A percentile compares a stretch with the other conserved stretches of the same genome.
Conservation (phyloP, 2,329 filamentous ascomycete species). For the Diaporthe citri region DNA sequence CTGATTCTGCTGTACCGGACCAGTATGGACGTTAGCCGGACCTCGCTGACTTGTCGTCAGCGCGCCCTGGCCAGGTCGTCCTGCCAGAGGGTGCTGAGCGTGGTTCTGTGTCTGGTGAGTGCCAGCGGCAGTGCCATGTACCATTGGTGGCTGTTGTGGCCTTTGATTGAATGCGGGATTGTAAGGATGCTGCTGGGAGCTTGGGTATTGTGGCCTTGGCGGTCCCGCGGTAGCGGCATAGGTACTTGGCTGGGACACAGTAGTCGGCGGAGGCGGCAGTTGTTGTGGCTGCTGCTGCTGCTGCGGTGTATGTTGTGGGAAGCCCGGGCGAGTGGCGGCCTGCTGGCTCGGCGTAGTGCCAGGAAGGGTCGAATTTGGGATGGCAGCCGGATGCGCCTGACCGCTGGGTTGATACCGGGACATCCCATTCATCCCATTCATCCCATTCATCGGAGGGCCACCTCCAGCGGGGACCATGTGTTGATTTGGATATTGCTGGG, state of each 20-base stretch:
- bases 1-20: slow-evolving; percentile 16
- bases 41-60: slow-evolving; percentile 11
- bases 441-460: slow-evolving; percentile 31
- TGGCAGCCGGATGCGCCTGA: slow-evolving; percentile 33
- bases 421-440: slow-evolving; percentile 26
- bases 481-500: slow-evolving; percentile 44
- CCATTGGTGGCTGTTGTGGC: slow-evolving; percentile 38
- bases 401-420: slow-evolving; percentile 36
- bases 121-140: background rate
- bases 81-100: slow-evolving; percentile 22
- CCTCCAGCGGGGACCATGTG: slow-evolving; percentile 35
- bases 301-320: slow-evolving; percentile 26
- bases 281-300: background rate
- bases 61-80: slow-evolving; percentile 16
- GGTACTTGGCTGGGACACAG: slow-evolving; percentile 18
- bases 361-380: slow-evolving; percentile 10
- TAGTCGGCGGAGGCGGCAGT: background rate
- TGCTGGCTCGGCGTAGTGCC: slow-evolving; percentile 19
- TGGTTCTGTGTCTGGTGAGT: slow-evolving; percentile 11
- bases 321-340: slow-evolving; percentile 26
- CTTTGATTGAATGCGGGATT: slow-evolving; percentile 48
- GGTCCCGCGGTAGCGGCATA: slow-evolving; percentile 12
- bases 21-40: background rate
- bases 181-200: slow-evolving; percentile 46
- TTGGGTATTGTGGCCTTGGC: slow-evolving; percentile 34